These are phyloP conservation scores for Ceratocystis papillata DNA, from an alignment of 2,329 filamentous ascomycete species.

Conservation along the genomic window DNA sequence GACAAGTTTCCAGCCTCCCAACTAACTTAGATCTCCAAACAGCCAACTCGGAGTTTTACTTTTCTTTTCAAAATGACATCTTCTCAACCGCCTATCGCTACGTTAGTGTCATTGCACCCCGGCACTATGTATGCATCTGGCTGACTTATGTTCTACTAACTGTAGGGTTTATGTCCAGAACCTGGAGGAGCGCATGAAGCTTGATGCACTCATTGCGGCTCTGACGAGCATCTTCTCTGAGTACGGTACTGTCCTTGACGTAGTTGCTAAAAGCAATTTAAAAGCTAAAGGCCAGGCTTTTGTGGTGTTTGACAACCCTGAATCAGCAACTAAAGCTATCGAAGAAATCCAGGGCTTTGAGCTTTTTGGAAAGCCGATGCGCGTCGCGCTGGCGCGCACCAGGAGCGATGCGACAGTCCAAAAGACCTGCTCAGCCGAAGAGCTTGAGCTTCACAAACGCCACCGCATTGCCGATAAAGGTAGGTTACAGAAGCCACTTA, in stretches of 20 bases:
- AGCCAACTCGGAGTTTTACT: not conserved
- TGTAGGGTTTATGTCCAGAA: conserved; percentile 62
- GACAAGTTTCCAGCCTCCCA: not conserved
- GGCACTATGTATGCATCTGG: conserved; percentile 41
- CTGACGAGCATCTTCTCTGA: conserved; percentile 72
- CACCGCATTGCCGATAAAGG: conserved; percentile 81
- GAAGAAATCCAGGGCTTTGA: conserved; percentile 89
- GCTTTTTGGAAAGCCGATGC: conserved; percentile 83
- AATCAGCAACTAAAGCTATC: conserved; percentile 68
- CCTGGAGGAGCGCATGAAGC: conserved; percentile 83
- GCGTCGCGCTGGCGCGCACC: conserved; percentile 68
- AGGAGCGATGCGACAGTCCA: conserved; percentile 80
- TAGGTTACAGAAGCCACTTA: conserved; percentile 33
- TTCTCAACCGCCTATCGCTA: conserved; percentile 44
- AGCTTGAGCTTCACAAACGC: conserved; percentile 77
- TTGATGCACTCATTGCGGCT: conserved; percentile 61
- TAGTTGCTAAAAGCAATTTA: conserved; percentile 79
- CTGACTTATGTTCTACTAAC: conserved; percentile 31
- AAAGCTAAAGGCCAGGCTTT: conserved; percentile 95
- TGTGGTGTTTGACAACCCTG: conserved; percentile 74
- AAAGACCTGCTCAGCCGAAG: conserved; percentile 60
- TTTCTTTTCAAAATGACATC: conserved; percentile 32
- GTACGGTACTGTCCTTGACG: conserved; percentile 74
- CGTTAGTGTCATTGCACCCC: conserved; percentile 66
- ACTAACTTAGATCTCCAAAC: conserved; percentile 13